A percentile compares a stretch with the other conserved stretches of the same genome.
phyloP scores from a whole-genome alignment of 1,139 yeast species.

The Kurtzmaniella quercitrusa region DNA sequence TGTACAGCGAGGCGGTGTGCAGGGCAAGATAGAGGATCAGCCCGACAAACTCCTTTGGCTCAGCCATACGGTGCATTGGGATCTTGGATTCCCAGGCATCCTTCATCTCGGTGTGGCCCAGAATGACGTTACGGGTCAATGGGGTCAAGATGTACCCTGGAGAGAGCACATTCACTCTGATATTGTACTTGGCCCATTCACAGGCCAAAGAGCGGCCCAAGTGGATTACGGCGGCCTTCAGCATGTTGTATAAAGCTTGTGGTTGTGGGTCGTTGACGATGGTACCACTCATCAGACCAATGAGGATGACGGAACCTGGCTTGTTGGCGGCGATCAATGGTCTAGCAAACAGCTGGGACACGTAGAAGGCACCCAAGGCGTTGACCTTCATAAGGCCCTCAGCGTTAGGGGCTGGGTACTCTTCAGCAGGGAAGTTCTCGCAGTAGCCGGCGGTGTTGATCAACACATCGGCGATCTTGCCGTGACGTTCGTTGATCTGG shows the following conservation, averaged over 20 bases:
- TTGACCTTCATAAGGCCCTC: conserved; percentile 69
- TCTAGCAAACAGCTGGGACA: conserved; percentile 57
- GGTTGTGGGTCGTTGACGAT: conserved; percentile 51
- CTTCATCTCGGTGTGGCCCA: conserved; percentile 44
- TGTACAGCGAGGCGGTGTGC: conserved; percentile 41
- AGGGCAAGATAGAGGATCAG: conserved; percentile 45
- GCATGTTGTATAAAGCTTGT: conserved; percentile 48
- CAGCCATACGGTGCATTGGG: conserved; percentile 51
- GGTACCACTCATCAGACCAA: conserved; percentile 48
- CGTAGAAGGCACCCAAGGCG: conserved; percentile 71
- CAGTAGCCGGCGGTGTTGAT: conserved; percentile 84
- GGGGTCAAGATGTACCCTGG: conserved; percentile 50
- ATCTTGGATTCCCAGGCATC: conserved; percentile 46
- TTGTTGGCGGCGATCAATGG: conserved; percentile 59
- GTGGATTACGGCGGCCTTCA: conserved; percentile 49
- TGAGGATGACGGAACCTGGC: conserved; percentile 40
- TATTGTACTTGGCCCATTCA: conserved; percentile 50
- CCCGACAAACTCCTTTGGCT: conserved; percentile 48
- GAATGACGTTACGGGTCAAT: conserved; percentile 42
- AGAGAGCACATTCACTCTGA: conserved; percentile 44
- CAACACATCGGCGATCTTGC: conserved; percentile 57
- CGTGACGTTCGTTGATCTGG: conserved; percentile 53
- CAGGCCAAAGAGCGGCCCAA: conserved; percentile 46
- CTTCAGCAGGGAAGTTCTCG: conserved; percentile 73
- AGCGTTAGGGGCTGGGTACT: conserved; percentile 69